Evolutionary conservation across 495 filamentous ascomycete species (phyloP).

Genomic region (Polyplosphaeria fusca): DNA sequence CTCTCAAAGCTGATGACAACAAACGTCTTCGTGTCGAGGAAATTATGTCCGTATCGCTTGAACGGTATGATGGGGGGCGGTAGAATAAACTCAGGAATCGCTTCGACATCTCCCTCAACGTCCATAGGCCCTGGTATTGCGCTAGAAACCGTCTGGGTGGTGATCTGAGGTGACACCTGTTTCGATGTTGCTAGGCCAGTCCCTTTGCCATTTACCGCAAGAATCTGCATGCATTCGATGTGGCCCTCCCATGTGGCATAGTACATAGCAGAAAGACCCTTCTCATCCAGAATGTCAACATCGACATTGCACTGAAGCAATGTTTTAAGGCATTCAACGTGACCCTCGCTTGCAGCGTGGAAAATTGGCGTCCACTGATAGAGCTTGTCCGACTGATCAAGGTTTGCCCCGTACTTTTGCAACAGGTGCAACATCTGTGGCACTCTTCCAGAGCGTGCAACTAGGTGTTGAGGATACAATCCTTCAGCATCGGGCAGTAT

Average conservation of each 20-base stretch:
- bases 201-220: constrained; percentile 47
- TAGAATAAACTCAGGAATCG: constrained; percentile 86
- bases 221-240: constrained; percentile 85
- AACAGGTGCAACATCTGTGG: constrained; percentile 74
- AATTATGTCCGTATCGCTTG: constrained; percentile 94
- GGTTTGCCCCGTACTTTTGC: constrained; percentile 81
- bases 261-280: constrained; percentile 90
- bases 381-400: constrained; percentile 88
- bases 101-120: constrained; percentile 74
- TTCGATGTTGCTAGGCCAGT: constrained; percentile 17
- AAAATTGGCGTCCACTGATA: constrained; percentile 97
- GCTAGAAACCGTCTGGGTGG: constrained; percentile 39
- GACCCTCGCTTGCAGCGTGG: constrained; percentile 94
- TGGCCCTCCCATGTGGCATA: constrained; percentile 99
- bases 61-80: constrained; percentile 95
- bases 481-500: constrained; percentile 93
- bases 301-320: constrained; percentile 74
- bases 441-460: constrained; percentile 82
- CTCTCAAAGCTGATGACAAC: constrained; percentile 85
- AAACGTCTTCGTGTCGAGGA: constrained; percentile 94
- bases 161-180: constrained; percentile 23
- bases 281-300: constrained; percentile 78
- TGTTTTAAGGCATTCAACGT: constrained; percentile 76
- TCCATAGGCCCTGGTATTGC: constrained; percentile 57
- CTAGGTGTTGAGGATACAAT: constrained; percentile 94